These are phyloP conservation scores for Metschnikowia koreensis DNA, from an alignment of 805 yeast genomes.

Conservation along the genomic window DNA sequence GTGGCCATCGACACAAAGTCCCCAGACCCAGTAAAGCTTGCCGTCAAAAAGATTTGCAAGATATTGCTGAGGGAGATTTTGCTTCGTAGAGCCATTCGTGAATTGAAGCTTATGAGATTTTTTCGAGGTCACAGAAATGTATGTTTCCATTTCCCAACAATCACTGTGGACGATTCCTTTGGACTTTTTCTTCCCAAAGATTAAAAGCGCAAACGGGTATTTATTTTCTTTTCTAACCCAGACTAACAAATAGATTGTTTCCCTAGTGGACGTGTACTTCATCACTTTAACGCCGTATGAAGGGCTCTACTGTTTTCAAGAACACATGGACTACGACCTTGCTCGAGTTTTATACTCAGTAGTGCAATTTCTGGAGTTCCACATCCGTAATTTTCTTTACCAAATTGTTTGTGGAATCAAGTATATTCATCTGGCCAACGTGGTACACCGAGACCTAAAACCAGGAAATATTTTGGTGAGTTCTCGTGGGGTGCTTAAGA, in stretches of 20 bases:
- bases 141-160: slow-evolving; percentile 13
- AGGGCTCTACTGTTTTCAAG: slow-evolving; percentile 89
- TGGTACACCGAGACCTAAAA: slow-evolving; percentile 87
- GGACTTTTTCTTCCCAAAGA: neutral
- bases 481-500: slow-evolving; percentile 69
- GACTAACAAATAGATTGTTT: slow-evolving; percentile 51
- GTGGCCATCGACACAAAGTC: slow-evolving; percentile 59
- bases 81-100: slow-evolving; percentile 78
- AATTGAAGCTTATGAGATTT: slow-evolving; percentile 73
- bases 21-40: slow-evolving; percentile 42
- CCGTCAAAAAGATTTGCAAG: slow-evolving; percentile 76
- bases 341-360: slow-evolving; percentile 76
- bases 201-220: too few species aligned
- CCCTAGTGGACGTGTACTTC: slow-evolving; percentile 70
- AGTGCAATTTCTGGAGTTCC: slow-evolving; percentile 80
- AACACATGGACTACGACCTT: slow-evolving; percentile 77
- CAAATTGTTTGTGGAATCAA: slow-evolving; percentile 85
- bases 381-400: slow-evolving; percentile 69
- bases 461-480: slow-evolving; percentile 87
- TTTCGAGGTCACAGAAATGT: slow-evolving; percentile 83
- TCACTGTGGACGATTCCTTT: neutral
- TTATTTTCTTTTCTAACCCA: too few species aligned
- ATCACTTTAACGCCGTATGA: slow-evolving; percentile 66
- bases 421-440: slow-evolving; percentile 89
- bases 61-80: slow-evolving; percentile 68